Conservation (phyloP, 2,329 filamentous ascomycete species). For the Neofusicoccum kwambonambiense region DNA sequence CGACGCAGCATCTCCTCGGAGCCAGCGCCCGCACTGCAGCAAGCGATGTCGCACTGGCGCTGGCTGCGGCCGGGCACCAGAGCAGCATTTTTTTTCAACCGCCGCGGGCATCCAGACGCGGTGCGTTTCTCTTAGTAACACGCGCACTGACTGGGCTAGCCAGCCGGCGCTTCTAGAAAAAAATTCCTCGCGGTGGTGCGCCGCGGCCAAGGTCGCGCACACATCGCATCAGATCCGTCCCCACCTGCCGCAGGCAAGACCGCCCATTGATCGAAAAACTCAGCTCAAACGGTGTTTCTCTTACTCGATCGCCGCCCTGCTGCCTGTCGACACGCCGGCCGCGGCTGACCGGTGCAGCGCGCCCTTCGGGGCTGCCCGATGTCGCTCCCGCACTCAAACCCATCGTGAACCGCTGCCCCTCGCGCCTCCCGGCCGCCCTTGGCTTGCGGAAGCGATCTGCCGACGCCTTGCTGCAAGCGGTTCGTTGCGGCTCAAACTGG, state of each 20-base stretch:
- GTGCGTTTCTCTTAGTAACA: slow-evolving; percentile 14
- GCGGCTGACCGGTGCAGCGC: not conserved
- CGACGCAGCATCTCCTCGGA: not conserved
- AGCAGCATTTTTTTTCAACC: not conserved
- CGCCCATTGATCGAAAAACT: not conserved
- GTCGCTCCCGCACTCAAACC: not conserved
- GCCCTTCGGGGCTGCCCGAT: not conserved
- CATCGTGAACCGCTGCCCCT: not conserved
- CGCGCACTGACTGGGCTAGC: slow-evolving; percentile 2
- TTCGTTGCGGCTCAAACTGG: slow-evolving; percentile 11
- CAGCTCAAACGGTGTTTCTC: not conserved
- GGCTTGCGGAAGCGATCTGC: not conserved
- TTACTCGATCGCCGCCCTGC: slow-evolving; percentile 2
- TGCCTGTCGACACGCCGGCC: not conserved
- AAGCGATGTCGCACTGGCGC: not conserved
- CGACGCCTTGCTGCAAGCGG: not conserved
- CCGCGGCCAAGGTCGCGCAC: slow-evolving; percentile 3
- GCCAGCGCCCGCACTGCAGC: not conserved
- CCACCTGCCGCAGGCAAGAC: not conserved
- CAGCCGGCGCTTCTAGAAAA: slow-evolving; percentile 16
- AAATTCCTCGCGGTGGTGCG: slow-evolving; percentile 9
- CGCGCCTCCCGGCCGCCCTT: not conserved
- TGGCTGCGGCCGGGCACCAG: not conserved
- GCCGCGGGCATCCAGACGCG: slow-evolving; percentile 3
- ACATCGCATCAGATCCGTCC: slow-evolving; percentile 15